A percentile compares a stretch with the other conserved stretches of the same genome.
Conservation (phyloP, 2,329 filamentous ascomycete genomes). For the Xylaria sp. region DNA sequence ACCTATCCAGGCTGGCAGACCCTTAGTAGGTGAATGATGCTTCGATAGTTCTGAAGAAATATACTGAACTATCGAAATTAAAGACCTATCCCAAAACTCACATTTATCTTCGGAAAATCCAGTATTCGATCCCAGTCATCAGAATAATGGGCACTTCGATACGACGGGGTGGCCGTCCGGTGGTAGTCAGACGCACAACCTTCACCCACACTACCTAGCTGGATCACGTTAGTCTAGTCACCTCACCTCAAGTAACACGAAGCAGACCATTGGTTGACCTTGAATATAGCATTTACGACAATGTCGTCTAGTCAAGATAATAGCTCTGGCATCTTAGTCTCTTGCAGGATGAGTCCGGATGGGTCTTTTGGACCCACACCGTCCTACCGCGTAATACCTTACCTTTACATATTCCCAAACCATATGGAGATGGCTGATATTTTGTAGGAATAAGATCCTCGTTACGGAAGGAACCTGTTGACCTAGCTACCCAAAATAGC, state of each 20-base stretch:
- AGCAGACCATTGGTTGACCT: not conserved
- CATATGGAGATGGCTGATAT: not conserved
- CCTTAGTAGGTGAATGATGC: not conserved
- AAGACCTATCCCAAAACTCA: not conserved
- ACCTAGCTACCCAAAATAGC: too few relatives aligned
- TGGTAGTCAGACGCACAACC: not conserved
- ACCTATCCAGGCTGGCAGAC: not conserved
- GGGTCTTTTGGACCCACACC: not conserved
- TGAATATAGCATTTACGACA: not conserved
- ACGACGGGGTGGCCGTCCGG: not conserved
- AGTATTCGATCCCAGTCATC: not conserved
- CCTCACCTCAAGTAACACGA: too few relatives aligned
- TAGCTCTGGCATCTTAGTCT: not conserved
- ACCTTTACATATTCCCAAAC: not conserved
- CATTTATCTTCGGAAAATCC: not conserved
- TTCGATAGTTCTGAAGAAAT: not conserved
- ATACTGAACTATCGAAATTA: not conserved
- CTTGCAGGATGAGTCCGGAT: constrained; percentile 9
- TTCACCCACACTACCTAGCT: not conserved
- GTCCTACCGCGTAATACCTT: not conserved
- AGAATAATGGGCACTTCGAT: not conserved
- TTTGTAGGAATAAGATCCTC: not conserved
- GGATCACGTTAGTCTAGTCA: not conserved
- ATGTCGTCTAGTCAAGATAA: not conserved
- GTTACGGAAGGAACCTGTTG: too few relatives aligned